phyloP scores from a whole-genome alignment of 2,329 filamentous ascomycete genomes.

The Trichoderma simmonsii region DNA sequence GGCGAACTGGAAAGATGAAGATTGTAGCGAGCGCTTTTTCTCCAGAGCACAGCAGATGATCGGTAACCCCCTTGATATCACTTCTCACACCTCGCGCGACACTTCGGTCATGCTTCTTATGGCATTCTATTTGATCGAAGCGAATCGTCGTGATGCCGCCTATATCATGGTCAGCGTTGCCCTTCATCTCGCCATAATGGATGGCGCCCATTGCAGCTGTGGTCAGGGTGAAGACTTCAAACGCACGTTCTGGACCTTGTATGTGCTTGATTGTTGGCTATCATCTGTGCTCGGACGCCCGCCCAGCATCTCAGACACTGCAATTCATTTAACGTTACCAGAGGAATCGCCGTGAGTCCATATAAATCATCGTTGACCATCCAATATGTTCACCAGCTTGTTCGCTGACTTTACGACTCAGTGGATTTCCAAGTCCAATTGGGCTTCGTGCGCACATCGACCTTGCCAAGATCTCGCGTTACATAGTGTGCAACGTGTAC shows the following conservation, averaged over 20 bases:
- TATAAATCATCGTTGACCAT: neutral
- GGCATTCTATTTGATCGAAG: neutral
- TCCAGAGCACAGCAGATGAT: neutral
- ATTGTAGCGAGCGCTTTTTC: neutral
- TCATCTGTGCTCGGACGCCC: neutral
- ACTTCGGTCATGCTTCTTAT: neutral
- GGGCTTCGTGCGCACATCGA: neutral
- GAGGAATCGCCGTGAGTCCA: neutral
- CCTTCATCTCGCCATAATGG: neutral
- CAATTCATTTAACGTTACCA: neutral
- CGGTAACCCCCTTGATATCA: neutral
- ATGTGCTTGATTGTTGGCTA: neutral
- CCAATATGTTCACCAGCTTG: neutral
- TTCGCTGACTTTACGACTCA: neutral
- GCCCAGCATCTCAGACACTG: neutral
- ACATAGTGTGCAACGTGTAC: neutral
- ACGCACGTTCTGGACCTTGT: neutral
- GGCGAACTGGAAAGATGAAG: neutral
- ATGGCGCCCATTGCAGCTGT: neutral
- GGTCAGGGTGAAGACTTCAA: neutral
- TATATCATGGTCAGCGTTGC: neutral
- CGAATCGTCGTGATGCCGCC: neutral
- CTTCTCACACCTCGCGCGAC: neutral
- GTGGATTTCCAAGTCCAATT: neutral
- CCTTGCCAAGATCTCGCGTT: neutral